These are phyloP conservation scores for Tilletia indica DNA, from an alignment of 1,284 basidiomycete genomes.

Conservation along the genomic window DNA sequence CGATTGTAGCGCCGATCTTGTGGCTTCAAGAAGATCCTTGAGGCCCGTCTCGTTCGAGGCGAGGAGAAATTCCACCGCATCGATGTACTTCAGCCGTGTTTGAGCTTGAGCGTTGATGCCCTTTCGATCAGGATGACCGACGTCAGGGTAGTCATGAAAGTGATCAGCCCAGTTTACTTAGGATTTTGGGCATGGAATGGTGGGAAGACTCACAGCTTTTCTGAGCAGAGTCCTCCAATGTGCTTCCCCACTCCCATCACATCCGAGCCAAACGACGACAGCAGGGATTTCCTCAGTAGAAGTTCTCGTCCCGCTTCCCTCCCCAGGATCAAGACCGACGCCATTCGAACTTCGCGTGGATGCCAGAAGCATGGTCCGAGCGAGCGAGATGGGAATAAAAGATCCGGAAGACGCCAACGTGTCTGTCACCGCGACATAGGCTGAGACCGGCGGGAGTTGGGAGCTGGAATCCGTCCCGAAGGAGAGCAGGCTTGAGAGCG, in stretches of 20 bases:
- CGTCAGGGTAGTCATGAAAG: neutral
- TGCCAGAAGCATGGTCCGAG: constrained; percentile 26
- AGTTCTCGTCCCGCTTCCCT: neutral
- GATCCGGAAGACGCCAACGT: constrained; percentile 36
- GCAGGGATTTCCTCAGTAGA: neutral
- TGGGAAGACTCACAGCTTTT: constrained; percentile 21
- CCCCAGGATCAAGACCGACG: too few species aligned
- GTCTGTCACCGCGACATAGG: constrained; percentile 37
- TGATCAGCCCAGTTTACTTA: neutral
- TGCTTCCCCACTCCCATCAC: constrained; percentile 28
- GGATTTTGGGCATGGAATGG: too few species aligned
- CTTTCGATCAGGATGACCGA: neutral
- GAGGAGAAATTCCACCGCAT: constrained; percentile 22
- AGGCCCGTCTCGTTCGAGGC: neutral
- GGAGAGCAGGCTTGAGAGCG: constrained; percentile 24
- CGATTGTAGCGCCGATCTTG: constrained; percentile 16
- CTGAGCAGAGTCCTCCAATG: constrained; percentile 33
- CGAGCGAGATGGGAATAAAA: constrained; percentile 35
- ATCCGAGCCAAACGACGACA: constrained; percentile 38
- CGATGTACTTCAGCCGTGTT: constrained; percentile 29
- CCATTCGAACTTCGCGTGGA: neutral
- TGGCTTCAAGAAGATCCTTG: constrained; percentile 6
- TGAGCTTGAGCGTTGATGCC: constrained; percentile 29
- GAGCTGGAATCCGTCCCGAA: constrained; percentile 26
- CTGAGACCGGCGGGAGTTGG: constrained; percentile 32